Base-by-base conservation (phyloP, 352 stramenopile genomes). In the Phytophthora hibernalis region DNA sequence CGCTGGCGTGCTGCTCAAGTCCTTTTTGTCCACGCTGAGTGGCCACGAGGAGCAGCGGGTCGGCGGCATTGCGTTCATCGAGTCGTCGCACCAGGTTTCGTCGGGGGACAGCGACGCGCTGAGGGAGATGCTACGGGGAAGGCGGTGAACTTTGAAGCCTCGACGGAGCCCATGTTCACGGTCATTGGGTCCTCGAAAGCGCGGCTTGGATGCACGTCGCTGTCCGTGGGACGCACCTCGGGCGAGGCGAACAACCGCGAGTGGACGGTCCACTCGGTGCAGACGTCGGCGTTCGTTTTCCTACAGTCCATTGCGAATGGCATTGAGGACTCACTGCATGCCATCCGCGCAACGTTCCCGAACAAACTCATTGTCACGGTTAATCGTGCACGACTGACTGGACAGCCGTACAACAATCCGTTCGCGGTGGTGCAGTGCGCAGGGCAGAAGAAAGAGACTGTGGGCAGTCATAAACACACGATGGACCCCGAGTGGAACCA, bases 401-500 rank as follows among this genome's bases (percentile, higher is more conserved):
- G 87, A 1, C 87, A 95, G 59, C 87, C 89, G 1, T 95, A 95
- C 75, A 94, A 95, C 65, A 96, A 95, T 51, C 89, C 89, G 44
- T 95, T 91, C 47, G 85, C 87, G 1, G 75, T 95, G 10, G 72
- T 95, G 28, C 72, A 87, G 28, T 96, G 89, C 18, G 84, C 91
- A 0, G 83, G 87, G 0, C 89, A 96, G 67, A 95, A 95, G 75
- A 95, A 93, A 30, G 89, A 95, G 60, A 96, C 89, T 0, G 84
- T 92, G 12, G 87, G 87, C 24, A 95, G 86, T 54, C 85, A 96
- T 68, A 92, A 92, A 45, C 88, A 95, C 62, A 96, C 87, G 40
- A 96, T 96, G 89, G 87, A 96, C 22, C 89, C 89, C 0, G 89
- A 96, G 66, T 96, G 89, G 89, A 96, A 96, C 57, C 89, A 96